Evolutionary conservation across 192 early-diverging fungal genomes (phyloP).

Genomic region (Gaertneriomyces semiglobifer): DNA sequence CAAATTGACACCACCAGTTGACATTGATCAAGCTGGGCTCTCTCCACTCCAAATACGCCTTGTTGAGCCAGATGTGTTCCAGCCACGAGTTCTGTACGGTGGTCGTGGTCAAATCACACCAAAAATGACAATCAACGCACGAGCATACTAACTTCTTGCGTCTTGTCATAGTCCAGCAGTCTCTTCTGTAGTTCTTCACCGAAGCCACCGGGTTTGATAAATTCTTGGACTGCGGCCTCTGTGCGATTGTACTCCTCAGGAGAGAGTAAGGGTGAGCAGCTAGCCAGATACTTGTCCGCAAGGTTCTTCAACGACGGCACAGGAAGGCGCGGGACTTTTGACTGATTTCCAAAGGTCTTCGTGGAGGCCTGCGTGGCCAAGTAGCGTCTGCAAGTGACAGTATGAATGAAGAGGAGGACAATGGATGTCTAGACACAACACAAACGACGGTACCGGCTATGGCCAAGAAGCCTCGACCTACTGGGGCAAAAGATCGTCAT

Average conservation of each 20-base stretch:
- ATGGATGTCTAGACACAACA: too few species aligned
- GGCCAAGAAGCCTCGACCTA: too few species aligned
- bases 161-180: slow-evolving; percentile 63
- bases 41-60: slow-evolving; percentile 54
- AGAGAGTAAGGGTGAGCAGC: slow-evolving; percentile 67
- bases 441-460: too few species aligned
- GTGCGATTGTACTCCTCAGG: slow-evolving; percentile 57
- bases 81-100: slow-evolving; percentile 72
- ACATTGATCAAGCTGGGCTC: slow-evolving; percentile 55
- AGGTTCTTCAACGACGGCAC: slow-evolving; percentile 80
- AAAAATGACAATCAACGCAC: not conserved
- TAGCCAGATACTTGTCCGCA: slow-evolving; percentile 71
- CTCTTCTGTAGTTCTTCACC: slow-evolving; percentile 74
- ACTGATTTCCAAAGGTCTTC: slow-evolving; percentile 32
- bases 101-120: not conserved
- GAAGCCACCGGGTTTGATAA: slow-evolving; percentile 62
- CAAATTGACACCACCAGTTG: slow-evolving; percentile 55
- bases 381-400: not conserved
- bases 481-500: too few species aligned
- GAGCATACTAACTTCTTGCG: slow-evolving; percentile 44
- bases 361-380: slow-evolving; percentile 4
- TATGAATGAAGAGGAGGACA: not conserved
- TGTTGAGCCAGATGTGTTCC: slow-evolving; percentile 66
- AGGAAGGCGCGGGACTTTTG: slow-evolving; percentile 71
- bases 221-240: slow-evolving; percentile 65